These are phyloP conservation scores for Boletus insuetus DNA, from an alignment of 768 basidiomycete species.

Conservation along the genomic window DNA sequence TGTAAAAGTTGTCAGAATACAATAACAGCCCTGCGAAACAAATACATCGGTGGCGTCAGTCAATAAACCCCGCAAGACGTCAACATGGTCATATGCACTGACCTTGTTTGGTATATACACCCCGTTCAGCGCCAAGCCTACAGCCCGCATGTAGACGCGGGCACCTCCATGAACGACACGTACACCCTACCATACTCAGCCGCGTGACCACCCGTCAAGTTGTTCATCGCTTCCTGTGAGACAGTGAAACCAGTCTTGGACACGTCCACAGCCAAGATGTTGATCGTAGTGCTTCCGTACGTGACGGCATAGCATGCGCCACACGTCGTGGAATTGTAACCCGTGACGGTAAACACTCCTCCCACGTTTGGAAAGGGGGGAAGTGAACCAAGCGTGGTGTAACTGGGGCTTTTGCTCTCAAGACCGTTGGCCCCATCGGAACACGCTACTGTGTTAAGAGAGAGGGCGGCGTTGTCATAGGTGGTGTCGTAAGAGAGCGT, in stretches of 20 bases:
- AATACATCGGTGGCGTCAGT: constrained; percentile 1
- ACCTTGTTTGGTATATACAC: neutral
- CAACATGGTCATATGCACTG: neutral
- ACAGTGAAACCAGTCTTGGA: constrained; percentile 41
- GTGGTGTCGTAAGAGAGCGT: constrained; percentile 37
- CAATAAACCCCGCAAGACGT: too few species aligned
- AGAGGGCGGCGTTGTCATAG: constrained; percentile 32
- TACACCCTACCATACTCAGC: constrained; percentile 13
- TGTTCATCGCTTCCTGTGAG: constrained; percentile 28
- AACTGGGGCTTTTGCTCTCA: constrained; percentile 24
- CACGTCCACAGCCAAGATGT: constrained; percentile 54
- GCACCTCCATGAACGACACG: constrained; percentile 6
- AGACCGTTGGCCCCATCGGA: constrained; percentile 40
- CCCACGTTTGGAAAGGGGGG: constrained; percentile 39
- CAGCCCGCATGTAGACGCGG: neutral
- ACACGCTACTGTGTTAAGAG: constrained; percentile 35
- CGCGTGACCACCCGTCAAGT: constrained; percentile 17
- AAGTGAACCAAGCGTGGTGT: constrained; percentile 37
- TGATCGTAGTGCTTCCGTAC: constrained; percentile 36
- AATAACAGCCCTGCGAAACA: neutral
- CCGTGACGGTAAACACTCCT: constrained; percentile 22
- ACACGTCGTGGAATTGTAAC: constrained; percentile 24
- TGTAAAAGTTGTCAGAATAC: neutral
- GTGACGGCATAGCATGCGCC: constrained; percentile 33
- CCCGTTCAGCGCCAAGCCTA: neutral